Base-by-base conservation (phyloP, 805 yeast genomes). In the Saccharomycopsis malanga region DNA sequence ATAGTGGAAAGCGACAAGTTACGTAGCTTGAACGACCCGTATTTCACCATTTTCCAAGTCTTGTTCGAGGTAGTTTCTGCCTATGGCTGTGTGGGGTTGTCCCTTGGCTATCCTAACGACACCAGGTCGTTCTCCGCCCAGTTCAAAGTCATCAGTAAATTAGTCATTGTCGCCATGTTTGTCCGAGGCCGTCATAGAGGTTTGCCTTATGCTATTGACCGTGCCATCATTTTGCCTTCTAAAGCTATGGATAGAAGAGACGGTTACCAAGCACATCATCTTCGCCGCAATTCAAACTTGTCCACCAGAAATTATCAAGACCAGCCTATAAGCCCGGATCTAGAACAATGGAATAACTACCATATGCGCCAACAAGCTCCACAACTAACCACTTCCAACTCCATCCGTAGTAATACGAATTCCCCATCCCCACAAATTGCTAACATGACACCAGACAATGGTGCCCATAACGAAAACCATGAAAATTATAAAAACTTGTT, bases 141-240 rank as follows among this genome's bases (percentile, higher is more conserved):
- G 58, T 87, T 91, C 61, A 74, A 76, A 18, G 72, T 73, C 0
- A 57, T 91, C 5, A 83, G 95, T 1, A 93, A 93, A 59, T 69
- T 93, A 39, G 86, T 91, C 2, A 79, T 93, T 34, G 79, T 87
- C 54, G 91, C 88, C 4, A 79, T 88, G 83, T 79, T 93, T 84
- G 74, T 93, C 39, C 78, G 98, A 68, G 98, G 98, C 7, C 74
- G 97, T 50, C 97, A 89, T 59, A 86, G 98, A 74, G 98, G 98
- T 32, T 71, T 93, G 50, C 98, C 98, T 1, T 88, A 91, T 60
- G 71, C 89, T 0, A 74, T 93, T 49, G 98, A 93, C 65, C 79
- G 98, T 61, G 98, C 98, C 32, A 84, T 93, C 54, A 81, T 91
- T 72, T 63, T 91, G 43, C 91, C 94, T 5, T 76, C 83, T 45